Percentiles rank a stretch among this genome's conserved stretches.
Conservation (phyloP, 305 asterid genomes). For the Striga hermonthica region DNA sequence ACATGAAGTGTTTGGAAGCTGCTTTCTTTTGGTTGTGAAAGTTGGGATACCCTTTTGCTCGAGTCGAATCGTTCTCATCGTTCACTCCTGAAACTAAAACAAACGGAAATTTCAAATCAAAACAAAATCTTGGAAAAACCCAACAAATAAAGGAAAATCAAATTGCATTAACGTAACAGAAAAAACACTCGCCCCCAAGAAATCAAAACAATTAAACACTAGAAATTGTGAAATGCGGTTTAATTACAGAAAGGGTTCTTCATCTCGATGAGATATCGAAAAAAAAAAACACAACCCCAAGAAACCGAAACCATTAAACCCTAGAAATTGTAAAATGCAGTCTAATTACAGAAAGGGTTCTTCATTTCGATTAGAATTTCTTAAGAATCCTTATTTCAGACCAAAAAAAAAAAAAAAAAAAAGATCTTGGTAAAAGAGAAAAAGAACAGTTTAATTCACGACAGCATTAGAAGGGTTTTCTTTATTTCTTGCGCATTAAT, state of each 20-base stretch:
- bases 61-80: constrained; percentile 52
- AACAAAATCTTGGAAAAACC: constrained; percentile 17
- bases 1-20: constrained; percentile 45
- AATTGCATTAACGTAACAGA: neutral
- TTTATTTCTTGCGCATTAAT: neutral
- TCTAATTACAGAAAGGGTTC: neutral
- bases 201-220: neutral
- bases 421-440: neutral
- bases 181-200: neutral
- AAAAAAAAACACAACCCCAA: neutral
- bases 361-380: neutral
- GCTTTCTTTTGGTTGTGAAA: constrained; percentile 36
- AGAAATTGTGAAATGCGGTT: neutral
- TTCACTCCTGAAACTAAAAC: constrained; percentile 45
- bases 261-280: neutral
- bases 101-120: constrained; percentile 17
- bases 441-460: neutral
- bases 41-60: constrained; percentile 32
- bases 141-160: neutral
- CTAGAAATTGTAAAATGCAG: neutral
- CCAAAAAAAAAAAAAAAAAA: constrained; percentile 17
- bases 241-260: neutral
- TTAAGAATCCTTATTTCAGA: neutral
- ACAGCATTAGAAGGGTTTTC: neutral
- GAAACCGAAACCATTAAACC: neutral